Conservation (phyloP, 129 eudicot species). For the Solidago caesia region DNA sequence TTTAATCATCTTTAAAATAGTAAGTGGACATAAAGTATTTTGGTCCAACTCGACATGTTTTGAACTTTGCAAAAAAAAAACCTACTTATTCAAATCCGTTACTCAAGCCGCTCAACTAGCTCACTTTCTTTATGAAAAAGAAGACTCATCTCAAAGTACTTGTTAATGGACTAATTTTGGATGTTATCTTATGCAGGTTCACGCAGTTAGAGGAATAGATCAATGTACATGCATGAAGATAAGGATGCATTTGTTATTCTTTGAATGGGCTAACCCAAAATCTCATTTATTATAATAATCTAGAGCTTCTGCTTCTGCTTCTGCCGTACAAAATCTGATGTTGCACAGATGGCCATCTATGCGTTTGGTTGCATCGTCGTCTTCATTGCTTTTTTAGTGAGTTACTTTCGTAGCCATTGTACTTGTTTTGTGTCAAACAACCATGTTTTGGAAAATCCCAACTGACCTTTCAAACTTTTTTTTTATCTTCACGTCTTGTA, state of each 20-base stretch:
- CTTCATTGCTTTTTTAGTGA: background rate
- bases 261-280: slow-evolving; percentile 2
- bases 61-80: background rate
- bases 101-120: background rate
- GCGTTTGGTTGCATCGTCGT: background rate
- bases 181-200: slow-evolving; percentile 14
- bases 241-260: slow-evolving; percentile 8
- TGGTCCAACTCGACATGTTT: background rate
- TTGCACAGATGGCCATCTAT: background rate
- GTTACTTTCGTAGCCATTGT: background rate
- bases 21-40: background rate
- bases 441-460: background rate
- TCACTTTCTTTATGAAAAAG: too few species aligned
- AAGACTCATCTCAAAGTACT: background rate
- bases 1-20: background rate
- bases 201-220: background rate
- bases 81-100: background rate
- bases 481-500: too few species aligned
- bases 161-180: background rate
- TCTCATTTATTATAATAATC: slow-evolving; percentile 6
- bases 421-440: background rate
- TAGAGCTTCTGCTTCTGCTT: background rate
- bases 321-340: slow-evolving; percentile 12
- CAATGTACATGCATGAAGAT: slow-evolving; percentile 18
- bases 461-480: background rate